These are phyloP conservation scores for Pyronema domesticum DNA, from an alignment of 495 filamentous ascomycete genomes.

Conservation along the genomic window DNA sequence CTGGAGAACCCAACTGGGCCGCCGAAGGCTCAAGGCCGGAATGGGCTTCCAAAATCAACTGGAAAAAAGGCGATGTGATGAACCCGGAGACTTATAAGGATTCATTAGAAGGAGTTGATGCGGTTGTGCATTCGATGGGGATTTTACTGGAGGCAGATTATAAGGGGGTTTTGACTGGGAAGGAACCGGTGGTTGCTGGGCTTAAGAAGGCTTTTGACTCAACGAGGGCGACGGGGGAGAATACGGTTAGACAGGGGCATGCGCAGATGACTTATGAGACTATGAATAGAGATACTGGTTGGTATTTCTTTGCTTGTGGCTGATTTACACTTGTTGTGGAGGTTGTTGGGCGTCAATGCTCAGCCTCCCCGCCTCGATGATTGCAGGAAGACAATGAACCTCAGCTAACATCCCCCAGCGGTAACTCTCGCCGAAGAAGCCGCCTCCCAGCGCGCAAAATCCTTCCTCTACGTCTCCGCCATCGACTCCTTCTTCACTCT, in stretches of 20 bases:
- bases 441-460: constrained; percentile 44
- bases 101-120: constrained; percentile 53
- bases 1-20: constrained; percentile 73
- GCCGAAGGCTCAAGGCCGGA: constrained; percentile 34
- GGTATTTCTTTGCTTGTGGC: constrained; percentile 5
- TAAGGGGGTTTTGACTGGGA: constrained; percentile 73
- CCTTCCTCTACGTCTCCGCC: constrained; percentile 77
- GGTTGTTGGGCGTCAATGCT: too few relatives aligned
- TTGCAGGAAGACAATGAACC: too few relatives aligned
- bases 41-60: constrained; percentile 68
- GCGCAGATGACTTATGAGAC: constrained; percentile 76
- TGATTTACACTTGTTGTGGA: too few relatives aligned
- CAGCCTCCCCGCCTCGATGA: too few relatives aligned
- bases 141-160: constrained; percentile 97
- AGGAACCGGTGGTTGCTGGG: constrained; percentile 55
- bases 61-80: constrained; percentile 76
- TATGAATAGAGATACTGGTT: constrained; percentile 83
- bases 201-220: constrained; percentile 58
- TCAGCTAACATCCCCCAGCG: constrained; percentile 24
- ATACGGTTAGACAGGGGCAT: constrained; percentile 38
- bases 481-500: constrained; percentile 68
- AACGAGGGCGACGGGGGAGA: constrained; percentile 44
- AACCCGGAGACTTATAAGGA: constrained; percentile 57
- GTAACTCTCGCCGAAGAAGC: constrained; percentile 77
- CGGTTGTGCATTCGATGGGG: constrained; percentile 81